phyloP scores from a whole-genome alignment of 2,329 filamentous ascomycete species.

The Plenodomus biglobosus region DNA sequence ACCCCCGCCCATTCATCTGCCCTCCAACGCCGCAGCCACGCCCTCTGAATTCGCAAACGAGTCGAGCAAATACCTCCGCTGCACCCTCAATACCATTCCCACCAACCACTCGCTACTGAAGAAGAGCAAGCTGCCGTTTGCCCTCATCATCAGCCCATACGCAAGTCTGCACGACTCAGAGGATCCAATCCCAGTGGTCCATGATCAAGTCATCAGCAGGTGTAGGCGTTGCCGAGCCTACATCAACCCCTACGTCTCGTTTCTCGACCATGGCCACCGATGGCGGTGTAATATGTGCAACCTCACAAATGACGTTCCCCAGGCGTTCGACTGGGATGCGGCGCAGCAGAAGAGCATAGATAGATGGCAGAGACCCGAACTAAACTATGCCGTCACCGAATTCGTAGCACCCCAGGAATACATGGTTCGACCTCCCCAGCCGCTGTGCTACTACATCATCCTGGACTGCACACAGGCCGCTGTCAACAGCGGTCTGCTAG shows the following conservation, averaged over 20 bases:
- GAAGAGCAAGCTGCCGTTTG: slow-evolving; percentile 91
- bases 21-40: slow-evolving; percentile 90
- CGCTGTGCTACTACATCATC: slow-evolving; percentile 49
- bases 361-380: slow-evolving; percentile 85
- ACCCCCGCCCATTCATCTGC: slow-evolving; percentile 86
- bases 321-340: slow-evolving; percentile 97
- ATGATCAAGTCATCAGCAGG: slow-evolving; percentile 95
- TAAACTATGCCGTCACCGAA: slow-evolving; percentile 96
- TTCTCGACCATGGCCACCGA: slow-evolving; percentile 93
- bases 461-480: slow-evolving; percentile 57
- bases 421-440: slow-evolving; percentile 97
- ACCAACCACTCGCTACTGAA: slow-evolving; percentile 91
- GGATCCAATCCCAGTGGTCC: slow-evolving; percentile 85
- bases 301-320: slow-evolving; percentile 96
- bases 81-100: slow-evolving; percentile 90
- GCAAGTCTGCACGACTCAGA: slow-evolving; percentile 89
- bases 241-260: slow-evolving; percentile 89
- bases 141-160: slow-evolving; percentile 94
- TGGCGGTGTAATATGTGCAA: slow-evolving; percentile 99
- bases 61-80: slow-evolving; percentile 89
- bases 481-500: slow-evolving; percentile 78
- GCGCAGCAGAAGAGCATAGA: slow-evolving; percentile 88
- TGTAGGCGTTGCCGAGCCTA: slow-evolving; percentile 95
- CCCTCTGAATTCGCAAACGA: slow-evolving; percentile 90
- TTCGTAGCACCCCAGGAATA: slow-evolving; percentile 98